These are phyloP conservation scores for Phaseolus lunatus DNA, from an alignment of 306 rosid species.

Conservation along the genomic window DNA sequence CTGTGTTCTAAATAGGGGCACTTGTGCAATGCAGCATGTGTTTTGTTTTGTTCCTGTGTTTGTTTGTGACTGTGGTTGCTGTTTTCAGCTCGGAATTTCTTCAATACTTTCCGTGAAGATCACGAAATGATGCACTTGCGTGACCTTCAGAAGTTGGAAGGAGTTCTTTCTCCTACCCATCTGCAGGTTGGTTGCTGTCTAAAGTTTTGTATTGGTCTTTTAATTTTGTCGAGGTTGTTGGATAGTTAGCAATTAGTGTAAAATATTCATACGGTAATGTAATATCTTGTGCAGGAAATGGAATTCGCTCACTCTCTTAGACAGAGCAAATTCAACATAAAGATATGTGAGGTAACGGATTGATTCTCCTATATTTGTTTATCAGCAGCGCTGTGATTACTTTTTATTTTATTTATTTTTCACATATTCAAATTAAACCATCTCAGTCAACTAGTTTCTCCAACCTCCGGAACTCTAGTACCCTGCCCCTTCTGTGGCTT, in stretches of 20 bases:
- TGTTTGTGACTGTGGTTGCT: slow-evolving; percentile 36
- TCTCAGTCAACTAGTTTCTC: background rate
- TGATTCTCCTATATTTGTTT: slow-evolving; percentile 37
- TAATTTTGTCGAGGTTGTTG: slow-evolving; percentile 15
- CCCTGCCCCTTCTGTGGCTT: background rate
- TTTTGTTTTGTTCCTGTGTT: slow-evolving; percentile 31
- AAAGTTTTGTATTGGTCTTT: background rate
- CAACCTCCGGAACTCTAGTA: background rate
- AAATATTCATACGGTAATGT: slow-evolving; percentile 11
- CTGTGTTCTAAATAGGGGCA: background rate
- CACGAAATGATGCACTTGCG: slow-evolving; percentile 89
- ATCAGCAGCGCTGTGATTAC: background rate
- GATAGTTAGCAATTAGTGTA: slow-evolving; percentile 23
- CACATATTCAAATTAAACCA: background rate
- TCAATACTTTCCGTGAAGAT: slow-evolving; percentile 86
- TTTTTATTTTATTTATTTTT: background rate
- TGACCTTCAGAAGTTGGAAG: slow-evolving; percentile 91
- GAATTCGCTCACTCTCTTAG: slow-evolving; percentile 94
- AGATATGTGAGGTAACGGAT: slow-evolving; percentile 85
- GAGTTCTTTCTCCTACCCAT: slow-evolving; percentile 94
- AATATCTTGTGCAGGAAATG: slow-evolving; percentile 75
- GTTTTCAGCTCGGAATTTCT: slow-evolving; percentile 76
- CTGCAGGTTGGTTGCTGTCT: slow-evolving; percentile 61
- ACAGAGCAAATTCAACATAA: slow-evolving; percentile 88
- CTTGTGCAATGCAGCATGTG: background rate